A percentile compares a stretch with the other conserved stretches of the same genome.
phyloP scores from a whole-genome alignment of 352 stramenopile genomes.

The Blastocystis sp. region DNA sequence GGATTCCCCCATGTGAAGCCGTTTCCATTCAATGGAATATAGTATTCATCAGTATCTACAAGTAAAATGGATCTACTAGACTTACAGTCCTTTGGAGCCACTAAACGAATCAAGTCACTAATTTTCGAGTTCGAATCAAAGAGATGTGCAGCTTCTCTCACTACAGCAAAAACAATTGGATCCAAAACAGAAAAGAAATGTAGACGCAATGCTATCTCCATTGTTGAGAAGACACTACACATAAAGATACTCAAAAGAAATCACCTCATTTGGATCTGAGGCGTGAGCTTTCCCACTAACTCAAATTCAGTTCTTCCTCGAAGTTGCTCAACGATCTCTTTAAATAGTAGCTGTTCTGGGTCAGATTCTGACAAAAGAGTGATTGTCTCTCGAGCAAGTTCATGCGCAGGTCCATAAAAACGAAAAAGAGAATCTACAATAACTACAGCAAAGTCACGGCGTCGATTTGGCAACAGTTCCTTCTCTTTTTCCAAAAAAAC shows the following conservation, averaged over 20 bases:
- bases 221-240: neutral
- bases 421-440: neutral
- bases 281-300: neutral
- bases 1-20: slow-evolving; percentile 40
- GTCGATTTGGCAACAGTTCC: neutral
- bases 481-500: neutral
- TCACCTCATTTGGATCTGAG: slow-evolving; percentile 47
- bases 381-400: neutral
- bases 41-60: neutral
- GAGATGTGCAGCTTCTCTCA: neutral
- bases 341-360: neutral
- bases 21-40: slow-evolving; percentile 19
- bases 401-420: neutral
- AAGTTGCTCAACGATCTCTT: neutral
- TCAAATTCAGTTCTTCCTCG: neutral
- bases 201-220: slow-evolving; percentile 16
- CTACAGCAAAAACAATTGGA: neutral
- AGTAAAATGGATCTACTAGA: no score
- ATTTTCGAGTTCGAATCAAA: slow-evolving; percentile 5
- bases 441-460: neutral
- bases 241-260: neutral
- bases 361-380: neutral
- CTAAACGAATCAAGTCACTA: neutral
- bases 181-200: slow-evolving; percentile 15
- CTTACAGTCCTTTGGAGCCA: neutral